Conservation (phyloP, 768 basidiomycete genomes). For the Xerocomus spinulosus region DNA sequence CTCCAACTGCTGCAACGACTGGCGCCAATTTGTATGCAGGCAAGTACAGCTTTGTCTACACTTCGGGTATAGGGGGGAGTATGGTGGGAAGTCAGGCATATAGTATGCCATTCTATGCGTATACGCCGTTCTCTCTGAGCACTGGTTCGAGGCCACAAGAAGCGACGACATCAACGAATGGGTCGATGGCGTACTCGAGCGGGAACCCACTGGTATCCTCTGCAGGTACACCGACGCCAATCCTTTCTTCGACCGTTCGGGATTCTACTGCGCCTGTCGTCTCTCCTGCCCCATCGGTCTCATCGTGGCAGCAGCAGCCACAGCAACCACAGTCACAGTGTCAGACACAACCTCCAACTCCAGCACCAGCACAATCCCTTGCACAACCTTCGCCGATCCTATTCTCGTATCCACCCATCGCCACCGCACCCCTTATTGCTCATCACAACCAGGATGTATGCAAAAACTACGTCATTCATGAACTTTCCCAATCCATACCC, state of each 20-base stretch:
- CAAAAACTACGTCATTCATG: slow-evolving; percentile 72
- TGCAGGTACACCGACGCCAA: background rate
- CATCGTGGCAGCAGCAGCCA: slow-evolving; percentile 2
- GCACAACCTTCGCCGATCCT: slow-evolving; percentile 2
- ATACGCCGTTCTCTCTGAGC: slow-evolving; percentile 16
- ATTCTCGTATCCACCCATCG: slow-evolving; percentile 8
- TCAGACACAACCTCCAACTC: background rate
- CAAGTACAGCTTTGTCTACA: slow-evolving; percentile 21
- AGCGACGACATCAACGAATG: background rate
- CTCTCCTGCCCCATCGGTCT: background rate
- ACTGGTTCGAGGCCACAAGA: slow-evolving; percentile 9
- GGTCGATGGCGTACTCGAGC: background rate
- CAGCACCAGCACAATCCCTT: background rate
- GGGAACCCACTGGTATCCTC: background rate
- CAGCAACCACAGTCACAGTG: background rate
- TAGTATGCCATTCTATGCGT: slow-evolving; percentile 27
- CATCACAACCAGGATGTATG: slow-evolving; percentile 46
- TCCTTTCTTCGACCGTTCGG: background rate
- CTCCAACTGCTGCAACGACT: slow-evolving; percentile 17
- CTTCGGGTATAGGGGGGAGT: slow-evolving; percentile 3
- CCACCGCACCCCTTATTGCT: slow-evolving; percentile 15
- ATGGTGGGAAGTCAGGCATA: slow-evolving; percentile 18
- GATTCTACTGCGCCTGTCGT: background rate
- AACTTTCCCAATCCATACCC: slow-evolving; percentile 43
- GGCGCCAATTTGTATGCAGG: slow-evolving; percentile 8